These are phyloP conservation scores for Blastobotrys petasosporus DNA, from an alignment of 1,139 yeast genomes.

Conservation along the genomic window DNA sequence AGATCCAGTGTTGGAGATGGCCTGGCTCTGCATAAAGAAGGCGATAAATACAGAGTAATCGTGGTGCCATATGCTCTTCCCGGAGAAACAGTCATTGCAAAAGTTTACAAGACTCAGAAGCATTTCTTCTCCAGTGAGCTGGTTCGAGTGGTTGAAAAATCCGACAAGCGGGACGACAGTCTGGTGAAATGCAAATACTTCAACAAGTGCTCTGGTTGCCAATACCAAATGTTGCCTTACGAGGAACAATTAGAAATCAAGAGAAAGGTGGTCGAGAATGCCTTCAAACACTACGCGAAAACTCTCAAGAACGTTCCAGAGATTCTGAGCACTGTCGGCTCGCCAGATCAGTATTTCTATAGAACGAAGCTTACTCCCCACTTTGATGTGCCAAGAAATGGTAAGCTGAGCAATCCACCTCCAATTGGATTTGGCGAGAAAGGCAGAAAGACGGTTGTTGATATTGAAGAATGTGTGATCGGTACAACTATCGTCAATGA, in stretches of 20 bases:
- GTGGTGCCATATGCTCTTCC: constrained; percentile 84
- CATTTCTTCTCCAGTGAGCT: constrained; percentile 72
- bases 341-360: constrained; percentile 72
- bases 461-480: constrained; percentile 88
- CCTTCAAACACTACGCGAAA: constrained; percentile 69
- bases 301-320: constrained; percentile 48
- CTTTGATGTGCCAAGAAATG: constrained; percentile 70
- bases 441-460: constrained; percentile 74
- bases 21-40: constrained; percentile 28
- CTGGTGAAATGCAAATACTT: constrained; percentile 67
- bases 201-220: constrained; percentile 86
- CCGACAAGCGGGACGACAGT: constrained; percentile 49
- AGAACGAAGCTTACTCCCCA: constrained; percentile 95
- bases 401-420: constrained; percentile 44
- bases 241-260: constrained; percentile 67
- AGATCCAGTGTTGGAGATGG: constrained; percentile 67
- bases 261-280: constrained; percentile 68
- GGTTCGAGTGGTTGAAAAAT: constrained; percentile 43
- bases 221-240: constrained; percentile 76
- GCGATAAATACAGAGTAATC: constrained; percentile 32
- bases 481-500: constrained; percentile 74
- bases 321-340: constrained; percentile 62
- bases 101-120: constrained; percentile 74
- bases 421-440: constrained; percentile 82
- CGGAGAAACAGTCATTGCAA: constrained; percentile 68